phyloP scores from a whole-genome alignment of 1,284 basidiomycete species.

The Anthracocystis panici-leucophaei region DNA sequence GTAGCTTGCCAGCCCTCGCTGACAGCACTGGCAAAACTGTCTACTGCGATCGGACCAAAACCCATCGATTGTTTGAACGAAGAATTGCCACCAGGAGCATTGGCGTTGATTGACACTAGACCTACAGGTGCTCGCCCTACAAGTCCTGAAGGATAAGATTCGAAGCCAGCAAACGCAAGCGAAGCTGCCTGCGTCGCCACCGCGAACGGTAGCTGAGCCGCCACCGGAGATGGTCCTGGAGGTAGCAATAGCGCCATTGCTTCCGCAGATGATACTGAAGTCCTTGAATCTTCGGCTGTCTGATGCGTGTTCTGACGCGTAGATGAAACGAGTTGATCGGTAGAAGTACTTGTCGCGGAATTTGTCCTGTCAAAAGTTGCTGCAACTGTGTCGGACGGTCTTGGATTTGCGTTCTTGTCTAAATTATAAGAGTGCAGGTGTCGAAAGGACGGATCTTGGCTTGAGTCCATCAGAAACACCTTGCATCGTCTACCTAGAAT shows the following conservation, averaged over 20 bases:
- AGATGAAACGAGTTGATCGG: background rate
- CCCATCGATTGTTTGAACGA: background rate
- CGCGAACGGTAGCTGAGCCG: background rate
- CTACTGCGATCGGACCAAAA: too few species aligned
- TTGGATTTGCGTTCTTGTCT: background rate
- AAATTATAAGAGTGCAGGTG: background rate
- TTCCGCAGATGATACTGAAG: background rate
- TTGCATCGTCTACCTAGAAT: conserved; percentile 2
- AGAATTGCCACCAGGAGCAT: background rate
- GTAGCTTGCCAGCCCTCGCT: background rate
- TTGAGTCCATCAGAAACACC: conserved; percentile 5
- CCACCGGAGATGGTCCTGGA: background rate
- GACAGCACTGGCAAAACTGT: background rate
- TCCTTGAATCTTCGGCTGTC: background rate
- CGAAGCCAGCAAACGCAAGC: background rate
- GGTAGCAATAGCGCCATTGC: background rate
- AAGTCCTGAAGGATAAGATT: background rate
- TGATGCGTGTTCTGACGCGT: background rate
- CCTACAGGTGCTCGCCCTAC: background rate
- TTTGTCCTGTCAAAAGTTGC: background rate
- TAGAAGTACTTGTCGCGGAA: background rate
- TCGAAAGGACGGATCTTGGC: background rate
- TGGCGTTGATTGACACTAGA: background rate
- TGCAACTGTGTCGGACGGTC: background rate
- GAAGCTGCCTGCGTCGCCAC: background rate